A percentile compares a stretch with the other conserved stretches of the same genome.
Conservation (phyloP, 768 basidiomycete genomes). For the Boletales sp. region DNA sequence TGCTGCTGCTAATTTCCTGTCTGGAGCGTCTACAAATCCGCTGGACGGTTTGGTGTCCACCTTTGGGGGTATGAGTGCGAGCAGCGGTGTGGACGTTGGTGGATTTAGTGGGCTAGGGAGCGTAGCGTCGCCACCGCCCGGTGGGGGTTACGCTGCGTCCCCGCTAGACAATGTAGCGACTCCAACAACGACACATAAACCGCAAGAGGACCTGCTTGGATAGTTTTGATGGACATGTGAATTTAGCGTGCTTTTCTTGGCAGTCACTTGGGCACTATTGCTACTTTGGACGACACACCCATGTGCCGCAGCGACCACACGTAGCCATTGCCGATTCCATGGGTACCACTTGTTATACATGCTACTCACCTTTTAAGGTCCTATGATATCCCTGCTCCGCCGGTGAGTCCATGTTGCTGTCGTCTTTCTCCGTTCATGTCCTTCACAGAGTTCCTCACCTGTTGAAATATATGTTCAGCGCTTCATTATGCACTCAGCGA, state of each 20-base stretch:
- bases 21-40: constrained; percentile 83
- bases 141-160: constrained; percentile 2
- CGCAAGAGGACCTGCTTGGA: constrained; percentile 53
- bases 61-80: constrained; percentile 58
- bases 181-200: constrained; percentile 27
- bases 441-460: too few relatives aligned
- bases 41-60: constrained; percentile 92
- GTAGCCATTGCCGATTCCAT: too few relatives aligned
- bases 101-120: constrained; percentile 18
- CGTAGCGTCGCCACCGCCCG: constrained; percentile 4
- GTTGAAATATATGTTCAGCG: too few relatives aligned
- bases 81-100: constrained; percentile 12
- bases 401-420: too few relatives aligned
- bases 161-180: constrained; percentile 22
- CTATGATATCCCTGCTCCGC: too few relatives aligned
- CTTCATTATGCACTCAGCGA: not conserved
- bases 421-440: too few relatives aligned
- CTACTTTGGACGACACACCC: too few relatives aligned
- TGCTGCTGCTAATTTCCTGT: constrained; percentile 68
- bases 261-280: too few relatives aligned
- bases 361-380: too few relatives aligned
- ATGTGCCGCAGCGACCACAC: too few relatives aligned
- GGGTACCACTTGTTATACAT: too few relatives aligned
- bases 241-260: not conserved
- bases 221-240: constrained; percentile 40